These are phyloP conservation scores for Carex pumila DNA, from an alignment of 176 grass and related monocot species.

Conservation along the genomic window DNA sequence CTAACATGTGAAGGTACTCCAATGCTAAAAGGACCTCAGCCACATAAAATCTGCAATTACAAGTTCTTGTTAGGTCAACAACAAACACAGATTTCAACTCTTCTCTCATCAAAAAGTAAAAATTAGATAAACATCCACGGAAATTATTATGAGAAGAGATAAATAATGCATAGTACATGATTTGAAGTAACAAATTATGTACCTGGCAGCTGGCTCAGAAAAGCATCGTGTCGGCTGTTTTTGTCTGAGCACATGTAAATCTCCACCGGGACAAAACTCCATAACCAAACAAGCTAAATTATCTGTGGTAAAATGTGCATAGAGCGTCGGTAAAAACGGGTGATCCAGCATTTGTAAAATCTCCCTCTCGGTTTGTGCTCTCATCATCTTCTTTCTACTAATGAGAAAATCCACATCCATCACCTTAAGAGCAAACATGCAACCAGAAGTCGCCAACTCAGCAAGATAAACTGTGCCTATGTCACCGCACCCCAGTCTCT, in stretches of 20 bases:
- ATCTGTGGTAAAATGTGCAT: constrained; percentile 87
- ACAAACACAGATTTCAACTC: constrained; percentile 4
- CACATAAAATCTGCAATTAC: constrained; percentile 69
- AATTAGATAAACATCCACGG: neutral
- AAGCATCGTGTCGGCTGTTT: constrained; percentile 81
- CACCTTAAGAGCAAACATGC: constrained; percentile 92
- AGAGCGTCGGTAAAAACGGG: constrained; percentile 92
- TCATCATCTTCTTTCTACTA: constrained; percentile 91
- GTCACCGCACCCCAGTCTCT: constrained; percentile 86
- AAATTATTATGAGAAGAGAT: neutral
- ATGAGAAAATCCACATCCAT: constrained; percentile 95
- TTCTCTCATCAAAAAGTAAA: neutral
- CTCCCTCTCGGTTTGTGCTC: constrained; percentile 92
- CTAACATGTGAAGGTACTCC: constrained; percentile 98
- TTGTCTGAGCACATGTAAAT: constrained; percentile 87
- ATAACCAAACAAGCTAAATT: constrained; percentile 95
- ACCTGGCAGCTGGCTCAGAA: constrained; percentile 83
- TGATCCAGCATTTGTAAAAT: constrained; percentile 98
- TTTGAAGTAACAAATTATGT: neutral
- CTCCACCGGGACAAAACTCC: constrained; percentile 92
- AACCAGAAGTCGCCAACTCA: constrained; percentile 67
- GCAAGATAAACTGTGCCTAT: constrained; percentile 98
- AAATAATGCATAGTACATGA: neutral
- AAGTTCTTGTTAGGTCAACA: constrained; percentile 9
- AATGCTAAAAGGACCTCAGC: constrained; percentile 87